Conservation (phyloP, 2,329 filamentous ascomycete genomes). For the Fusarium sp. region DNA sequence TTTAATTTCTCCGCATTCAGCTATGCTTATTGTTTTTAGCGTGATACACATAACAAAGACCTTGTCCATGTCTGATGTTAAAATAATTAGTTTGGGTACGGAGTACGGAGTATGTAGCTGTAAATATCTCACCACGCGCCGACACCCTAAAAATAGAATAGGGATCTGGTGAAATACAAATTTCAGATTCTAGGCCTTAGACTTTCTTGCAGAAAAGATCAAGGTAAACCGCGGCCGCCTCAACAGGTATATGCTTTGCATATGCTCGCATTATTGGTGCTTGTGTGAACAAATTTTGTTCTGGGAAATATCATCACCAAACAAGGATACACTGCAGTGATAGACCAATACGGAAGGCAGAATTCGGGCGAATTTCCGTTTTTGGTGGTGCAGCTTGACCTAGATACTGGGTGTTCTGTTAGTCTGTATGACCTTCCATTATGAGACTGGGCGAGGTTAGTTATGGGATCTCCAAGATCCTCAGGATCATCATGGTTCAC, state of each 20-base stretch:
- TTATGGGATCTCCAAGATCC: slow-evolving; percentile 58
- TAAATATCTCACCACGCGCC: background rate
- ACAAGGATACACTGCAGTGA: slow-evolving; percentile 23
- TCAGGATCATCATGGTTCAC: slow-evolving; percentile 53
- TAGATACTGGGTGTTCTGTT: background rate
- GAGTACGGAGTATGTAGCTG: too few relatives aligned
- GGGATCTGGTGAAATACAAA: background rate
- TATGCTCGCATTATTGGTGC: background rate
- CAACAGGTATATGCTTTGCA: background rate
- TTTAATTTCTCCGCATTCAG: background rate
- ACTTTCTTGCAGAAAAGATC: background rate
- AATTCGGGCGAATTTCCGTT: slow-evolving; percentile 22
- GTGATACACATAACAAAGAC: background rate
- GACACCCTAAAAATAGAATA: too few relatives aligned
- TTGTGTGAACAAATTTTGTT: background rate
- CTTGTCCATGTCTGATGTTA: background rate
- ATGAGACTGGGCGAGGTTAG: slow-evolving; percentile 54
- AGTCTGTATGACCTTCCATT: slow-evolving; percentile 19
- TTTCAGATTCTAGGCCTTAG: background rate
- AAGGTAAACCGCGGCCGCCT: slow-evolving; percentile 17
- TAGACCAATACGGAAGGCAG: slow-evolving; percentile 39
- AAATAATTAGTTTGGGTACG: too few relatives aligned
- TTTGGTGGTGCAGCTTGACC: slow-evolving; percentile 4
- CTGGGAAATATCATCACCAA: slow-evolving; percentile 1
- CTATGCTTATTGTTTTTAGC: background rate